Conservation (phyloP, 306 rosid genomes). For the Prunus persica region DNA sequence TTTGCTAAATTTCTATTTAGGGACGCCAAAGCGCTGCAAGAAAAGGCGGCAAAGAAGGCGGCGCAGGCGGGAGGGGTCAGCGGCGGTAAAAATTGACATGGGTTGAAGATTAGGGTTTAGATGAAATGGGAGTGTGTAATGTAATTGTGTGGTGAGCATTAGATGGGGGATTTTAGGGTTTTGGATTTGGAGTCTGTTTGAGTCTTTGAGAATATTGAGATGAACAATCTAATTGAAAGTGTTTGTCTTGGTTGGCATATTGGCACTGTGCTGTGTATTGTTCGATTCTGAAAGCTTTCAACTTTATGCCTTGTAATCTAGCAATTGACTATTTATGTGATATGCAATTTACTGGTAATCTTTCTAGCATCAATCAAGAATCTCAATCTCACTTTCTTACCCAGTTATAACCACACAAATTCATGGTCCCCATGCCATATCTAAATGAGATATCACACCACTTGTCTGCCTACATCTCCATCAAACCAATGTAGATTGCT, state of each 20-base stretch:
- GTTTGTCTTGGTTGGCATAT: background rate
- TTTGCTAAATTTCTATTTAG: slow-evolving; percentile 22
- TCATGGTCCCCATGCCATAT: too few relatives aligned
- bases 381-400: too few relatives aligned
- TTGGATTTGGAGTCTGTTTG: background rate
- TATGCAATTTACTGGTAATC: too few relatives aligned
- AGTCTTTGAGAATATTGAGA: background rate
- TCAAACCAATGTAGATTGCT: too few relatives aligned
- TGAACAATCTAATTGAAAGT: background rate
- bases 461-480: too few relatives aligned
- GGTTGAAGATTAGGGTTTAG: slow-evolving; percentile 4
- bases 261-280: background rate
- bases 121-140: slow-evolving; percentile 6
- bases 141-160: slow-evolving; percentile 13
- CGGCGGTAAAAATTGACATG: slow-evolving; percentile 39
- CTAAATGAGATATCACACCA: too few relatives aligned
- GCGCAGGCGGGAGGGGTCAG: slow-evolving; percentile 39
- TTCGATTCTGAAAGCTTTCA: background rate
- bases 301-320: background rate
- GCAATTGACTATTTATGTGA: too few relatives aligned
- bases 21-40: slow-evolving; percentile 74
- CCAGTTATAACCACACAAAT: too few relatives aligned
- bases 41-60: slow-evolving; percentile 61
- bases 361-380: too few relatives aligned
- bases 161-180: slow-evolving; percentile 7